These are phyloP conservation scores for Aspergillus intermedius DNA, from an alignment of 2,329 filamentous ascomycete genomes.

Conservation along the genomic window DNA sequence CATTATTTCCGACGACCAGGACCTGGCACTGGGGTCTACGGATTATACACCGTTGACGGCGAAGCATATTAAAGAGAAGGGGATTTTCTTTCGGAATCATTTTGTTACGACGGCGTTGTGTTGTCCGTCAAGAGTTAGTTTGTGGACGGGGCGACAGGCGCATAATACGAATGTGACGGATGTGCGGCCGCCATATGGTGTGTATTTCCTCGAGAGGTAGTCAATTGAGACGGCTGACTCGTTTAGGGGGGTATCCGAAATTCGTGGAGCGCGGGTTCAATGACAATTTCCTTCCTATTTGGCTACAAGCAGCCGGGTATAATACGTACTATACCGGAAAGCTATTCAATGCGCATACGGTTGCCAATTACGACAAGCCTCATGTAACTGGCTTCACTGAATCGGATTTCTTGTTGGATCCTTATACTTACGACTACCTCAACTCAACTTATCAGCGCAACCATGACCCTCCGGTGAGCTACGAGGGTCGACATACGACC, in stretches of 20 bases:
- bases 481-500: slow-evolving; percentile 48
- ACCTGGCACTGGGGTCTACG: slow-evolving; percentile 55
- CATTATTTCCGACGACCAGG: slow-evolving; percentile 63
- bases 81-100: slow-evolving; percentile 56
- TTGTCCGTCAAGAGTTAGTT: slow-evolving; percentile 59
- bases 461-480: slow-evolving; percentile 46
- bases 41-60: slow-evolving; percentile 55
- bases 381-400: slow-evolving; percentile 23
- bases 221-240: neutral
- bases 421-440: slow-evolving; percentile 56
- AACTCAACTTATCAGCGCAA: slow-evolving; percentile 58
- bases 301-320: slow-evolving; percentile 45
- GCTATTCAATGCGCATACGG: slow-evolving; percentile 45
- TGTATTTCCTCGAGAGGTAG: slow-evolving; percentile 2
- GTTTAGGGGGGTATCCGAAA: slow-evolving; percentile 41
- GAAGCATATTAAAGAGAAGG: slow-evolving; percentile 52
- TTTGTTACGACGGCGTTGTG: slow-evolving; percentile 62
- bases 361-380: slow-evolving; percentile 40
- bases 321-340: slow-evolving; percentile 50
- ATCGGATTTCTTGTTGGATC: slow-evolving; percentile 35
- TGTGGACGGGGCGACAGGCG: slow-evolving; percentile 60
- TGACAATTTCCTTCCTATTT: slow-evolving; percentile 43
- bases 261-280: slow-evolving; percentile 48
- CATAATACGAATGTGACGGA: slow-evolving; percentile 67
- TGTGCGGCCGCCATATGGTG: slow-evolving; percentile 48